These are phyloP conservation scores for Turnera subulata DNA, from an alignment of 345 rosid species.

Conservation along the genomic window DNA sequence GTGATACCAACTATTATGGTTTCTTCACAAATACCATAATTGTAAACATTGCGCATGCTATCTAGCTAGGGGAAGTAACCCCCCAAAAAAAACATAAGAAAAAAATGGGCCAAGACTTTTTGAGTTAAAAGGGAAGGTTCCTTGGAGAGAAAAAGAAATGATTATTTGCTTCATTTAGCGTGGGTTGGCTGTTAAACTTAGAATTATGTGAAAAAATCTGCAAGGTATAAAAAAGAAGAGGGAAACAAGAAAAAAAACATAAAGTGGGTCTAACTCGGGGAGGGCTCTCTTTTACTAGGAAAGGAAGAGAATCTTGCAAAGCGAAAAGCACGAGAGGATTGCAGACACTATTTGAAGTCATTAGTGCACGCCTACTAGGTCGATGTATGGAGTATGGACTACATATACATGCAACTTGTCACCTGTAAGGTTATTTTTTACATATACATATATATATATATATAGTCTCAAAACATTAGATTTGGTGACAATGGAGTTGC, in stretches of 20 bases:
- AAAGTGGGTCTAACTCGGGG: slow-evolving; percentile 15
- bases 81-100: background rate
- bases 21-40: too few relatives aligned
- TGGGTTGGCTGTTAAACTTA: background rate
- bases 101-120: background rate
- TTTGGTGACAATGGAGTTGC: too few relatives aligned
- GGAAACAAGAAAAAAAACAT: slow-evolving; percentile 2
- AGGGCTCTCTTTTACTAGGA: slow-evolving; percentile 24
- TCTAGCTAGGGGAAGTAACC: too few relatives aligned
- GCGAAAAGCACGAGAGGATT: slow-evolving; percentile 24
- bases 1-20: background rate
- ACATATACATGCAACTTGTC: too few relatives aligned
- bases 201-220: background rate
- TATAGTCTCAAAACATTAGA: too few relatives aligned
- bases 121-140: too few relatives aligned
- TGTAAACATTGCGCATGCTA: too few relatives aligned
- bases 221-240: background rate
- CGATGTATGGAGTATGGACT: too few relatives aligned
- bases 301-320: slow-evolving; percentile 38
- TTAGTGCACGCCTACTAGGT: slow-evolving; percentile 20
- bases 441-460: too few relatives aligned
- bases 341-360: slow-evolving; percentile 19
- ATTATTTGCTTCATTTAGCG: background rate
- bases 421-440: too few relatives aligned
- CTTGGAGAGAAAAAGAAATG: background rate